Conservation (phyloP, 164 flowering plant species). For the Saururus chinensis region DNA sequence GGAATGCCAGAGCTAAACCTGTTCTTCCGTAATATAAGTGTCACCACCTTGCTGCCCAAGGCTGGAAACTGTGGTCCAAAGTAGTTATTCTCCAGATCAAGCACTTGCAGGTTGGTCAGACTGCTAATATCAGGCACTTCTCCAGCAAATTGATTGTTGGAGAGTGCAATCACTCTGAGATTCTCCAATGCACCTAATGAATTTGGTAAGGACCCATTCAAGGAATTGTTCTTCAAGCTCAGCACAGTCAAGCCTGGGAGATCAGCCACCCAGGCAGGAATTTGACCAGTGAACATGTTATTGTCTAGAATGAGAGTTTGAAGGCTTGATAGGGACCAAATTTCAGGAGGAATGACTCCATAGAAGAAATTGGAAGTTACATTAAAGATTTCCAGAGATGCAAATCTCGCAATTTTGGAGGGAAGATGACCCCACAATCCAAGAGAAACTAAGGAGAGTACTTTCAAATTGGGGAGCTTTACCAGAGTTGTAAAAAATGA, state of each 20-base stretch:
- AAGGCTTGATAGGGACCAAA: slow-evolving; percentile 41
- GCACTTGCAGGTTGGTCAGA: slow-evolving; percentile 80
- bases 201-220: slow-evolving; percentile 55
- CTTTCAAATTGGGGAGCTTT: slow-evolving; percentile 62
- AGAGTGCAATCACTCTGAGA: slow-evolving; percentile 65
- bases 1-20: slow-evolving; percentile 63
- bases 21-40: slow-evolving; percentile 59
- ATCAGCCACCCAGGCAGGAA: slow-evolving; percentile 49
- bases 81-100: slow-evolving; percentile 61
- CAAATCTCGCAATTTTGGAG: slow-evolving; percentile 40
- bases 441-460: slow-evolving; percentile 77
- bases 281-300: slow-evolving; percentile 51
- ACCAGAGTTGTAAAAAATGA: slow-evolving; percentile 62
- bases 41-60: slow-evolving; percentile 46
- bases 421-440: slow-evolving; percentile 91
- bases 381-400: slow-evolving; percentile 76
- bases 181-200: slow-evolving; percentile 41
- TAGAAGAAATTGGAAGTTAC: slow-evolving; percentile 68
- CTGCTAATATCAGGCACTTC: slow-evolving; percentile 72
- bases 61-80: slow-evolving; percentile 74
- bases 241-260: slow-evolving; percentile 53
- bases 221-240: slow-evolving; percentile 63
- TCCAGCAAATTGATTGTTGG: slow-evolving; percentile 59
- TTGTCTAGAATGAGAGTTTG: slow-evolving; percentile 74
- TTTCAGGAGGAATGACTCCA: slow-evolving; percentile 52